phyloP scores from a whole-genome alignment of 106 monocot species.

The Dioscorea alata region DNA sequence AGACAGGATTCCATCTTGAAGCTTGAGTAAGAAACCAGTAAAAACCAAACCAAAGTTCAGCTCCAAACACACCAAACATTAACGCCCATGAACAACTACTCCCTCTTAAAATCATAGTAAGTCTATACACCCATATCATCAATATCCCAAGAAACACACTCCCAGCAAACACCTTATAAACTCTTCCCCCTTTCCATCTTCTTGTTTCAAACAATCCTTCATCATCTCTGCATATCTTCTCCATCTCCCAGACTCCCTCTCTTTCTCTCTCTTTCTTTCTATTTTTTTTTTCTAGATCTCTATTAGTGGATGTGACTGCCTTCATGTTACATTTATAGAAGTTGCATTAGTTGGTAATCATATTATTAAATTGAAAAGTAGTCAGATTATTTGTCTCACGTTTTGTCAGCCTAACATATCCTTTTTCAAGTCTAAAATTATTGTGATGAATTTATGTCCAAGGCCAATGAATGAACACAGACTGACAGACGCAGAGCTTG shows the following conservation, averaged over 20 bases:
- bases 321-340: too few species aligned
- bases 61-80: conserved; percentile 25
- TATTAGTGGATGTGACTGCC: not conserved
- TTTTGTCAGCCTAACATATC: too few species aligned
- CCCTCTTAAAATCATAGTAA: not conserved
- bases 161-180: conserved; percentile 23
- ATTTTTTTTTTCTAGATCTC: not conserved
- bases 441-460: too few species aligned
- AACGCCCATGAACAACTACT: conserved; percentile 17
- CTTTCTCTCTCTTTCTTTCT: not conserved
- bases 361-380: too few species aligned
- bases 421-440: too few species aligned
- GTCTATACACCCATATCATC: conserved; percentile 39
- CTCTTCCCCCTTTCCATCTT: conserved; percentile 16
- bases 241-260: conserved; percentile 8
- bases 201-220: conserved; percentile 17
- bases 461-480: too few species aligned
- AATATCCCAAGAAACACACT: conserved; percentile 24
- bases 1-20: conserved; percentile 29
- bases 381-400: too few species aligned
- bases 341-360: too few species aligned
- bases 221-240: not conserved
- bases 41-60: conserved; percentile 51
- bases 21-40: conserved; percentile 44
- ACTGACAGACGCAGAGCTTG: too few species aligned